Evolutionary conservation across 164 flowering plant genomes (phyloP).

Genomic region (Stephania yunnanensis): DNA sequence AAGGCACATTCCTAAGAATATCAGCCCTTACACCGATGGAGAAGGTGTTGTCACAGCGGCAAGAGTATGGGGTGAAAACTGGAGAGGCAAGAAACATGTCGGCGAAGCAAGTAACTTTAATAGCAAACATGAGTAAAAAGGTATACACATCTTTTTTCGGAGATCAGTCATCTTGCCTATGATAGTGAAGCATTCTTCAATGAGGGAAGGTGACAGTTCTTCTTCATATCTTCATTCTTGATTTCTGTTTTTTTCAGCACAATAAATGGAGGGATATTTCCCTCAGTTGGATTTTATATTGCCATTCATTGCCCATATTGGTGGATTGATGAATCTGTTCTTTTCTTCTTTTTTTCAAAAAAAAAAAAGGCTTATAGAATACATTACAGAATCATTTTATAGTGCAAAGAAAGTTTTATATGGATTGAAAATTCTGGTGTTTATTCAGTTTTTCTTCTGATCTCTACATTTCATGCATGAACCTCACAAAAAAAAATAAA

Average conservation of each 20-base stretch:
- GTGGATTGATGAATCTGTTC: background rate
- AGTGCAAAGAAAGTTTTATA: no score
- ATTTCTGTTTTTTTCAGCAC: background rate
- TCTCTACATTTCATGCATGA: no score
- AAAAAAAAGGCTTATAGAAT: no score
- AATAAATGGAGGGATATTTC: background rate
- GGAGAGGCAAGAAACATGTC: slow-evolving; percentile 59
- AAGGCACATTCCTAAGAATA: slow-evolving; percentile 38
- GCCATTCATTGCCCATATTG: background rate
- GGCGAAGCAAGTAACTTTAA: slow-evolving; percentile 52
- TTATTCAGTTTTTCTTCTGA: no score
- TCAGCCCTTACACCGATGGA: slow-evolving; percentile 50
- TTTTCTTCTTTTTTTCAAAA: no score
- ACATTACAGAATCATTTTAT: no score
- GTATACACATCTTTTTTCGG: background rate
- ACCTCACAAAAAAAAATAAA: background rate
- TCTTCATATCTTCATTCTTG: background rate
- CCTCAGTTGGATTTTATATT: background rate
- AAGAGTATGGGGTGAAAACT: slow-evolving; percentile 72
- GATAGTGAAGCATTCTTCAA: background rate
- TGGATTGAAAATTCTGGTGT: no score
- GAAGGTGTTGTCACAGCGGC: slow-evolving; percentile 75
- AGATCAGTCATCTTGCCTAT: background rate
- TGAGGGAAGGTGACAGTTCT: background rate
- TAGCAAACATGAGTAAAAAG: slow-evolving; percentile 40